Percentiles rank a stretch among this genome's conserved stretches.
Conservation (phyloP, 208 protist species). For the Angomonas ambiguus region DNA sequence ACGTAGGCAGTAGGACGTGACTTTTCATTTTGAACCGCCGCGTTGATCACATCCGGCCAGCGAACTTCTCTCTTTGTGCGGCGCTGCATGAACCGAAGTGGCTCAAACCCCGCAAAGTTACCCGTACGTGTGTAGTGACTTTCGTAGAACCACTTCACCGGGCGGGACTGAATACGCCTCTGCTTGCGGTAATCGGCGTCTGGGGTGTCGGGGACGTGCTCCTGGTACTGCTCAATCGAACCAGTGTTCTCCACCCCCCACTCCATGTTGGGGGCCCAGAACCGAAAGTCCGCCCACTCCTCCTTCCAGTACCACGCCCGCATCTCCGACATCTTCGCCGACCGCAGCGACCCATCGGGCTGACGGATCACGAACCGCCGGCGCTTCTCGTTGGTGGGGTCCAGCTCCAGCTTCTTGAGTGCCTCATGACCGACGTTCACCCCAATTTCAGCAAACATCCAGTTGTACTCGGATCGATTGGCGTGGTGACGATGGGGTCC, state of each 20-base stretch:
- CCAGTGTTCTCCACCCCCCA: constrained; percentile 91
- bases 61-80: constrained; percentile 84
- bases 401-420: constrained; percentile 90
- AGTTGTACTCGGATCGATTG: constrained; percentile 92
- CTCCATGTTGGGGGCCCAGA: constrained; percentile 93
- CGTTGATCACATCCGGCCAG: constrained; percentile 90
- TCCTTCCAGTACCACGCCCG: constrained; percentile 94
- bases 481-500: constrained; percentile 88
- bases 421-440: constrained; percentile 92
- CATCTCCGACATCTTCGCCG: constrained; percentile 95
- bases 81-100: constrained; percentile 90
- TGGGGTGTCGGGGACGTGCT: constrained; percentile 88
- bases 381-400: constrained; percentile 92
- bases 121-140: constrained; percentile 91
- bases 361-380: constrained; percentile 90
- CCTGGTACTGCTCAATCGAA: constrained; percentile 90
- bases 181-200: constrained; percentile 90
- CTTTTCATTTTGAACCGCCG: constrained; percentile 84
- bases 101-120: constrained; percentile 88
- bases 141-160: constrained; percentile 94
- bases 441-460: constrained; percentile 94
- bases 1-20: constrained; percentile 78
- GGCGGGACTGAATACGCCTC: constrained; percentile 84
- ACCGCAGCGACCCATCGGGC: constrained; percentile 90
- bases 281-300: constrained; percentile 93